Base-by-base conservation (phyloP, 1,139 yeast species). In the Protomyces arabidopsidicola region DNA sequence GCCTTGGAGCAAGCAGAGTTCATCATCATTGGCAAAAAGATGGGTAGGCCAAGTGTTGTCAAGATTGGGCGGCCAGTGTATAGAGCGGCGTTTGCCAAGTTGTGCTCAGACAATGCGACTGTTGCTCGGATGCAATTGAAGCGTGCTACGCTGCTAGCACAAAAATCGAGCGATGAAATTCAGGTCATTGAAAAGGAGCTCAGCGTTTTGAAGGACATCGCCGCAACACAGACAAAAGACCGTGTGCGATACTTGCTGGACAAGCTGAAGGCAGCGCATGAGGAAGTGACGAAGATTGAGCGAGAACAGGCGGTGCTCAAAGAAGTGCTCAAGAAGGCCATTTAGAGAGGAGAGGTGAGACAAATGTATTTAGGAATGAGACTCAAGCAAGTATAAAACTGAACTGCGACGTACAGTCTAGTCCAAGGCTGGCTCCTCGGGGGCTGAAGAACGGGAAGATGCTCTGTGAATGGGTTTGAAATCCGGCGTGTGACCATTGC, bases 21-120 rank as follows among this genome's bases (percentile, higher is more conserved):
- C 72, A 81, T 93, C 51, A 75, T 86, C 1, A 80, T 90, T 61
- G 78, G 81, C 45, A 81, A 89, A 20, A 42, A 42, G 61, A 67
- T 65, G 57, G 68, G 98, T 18, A 81, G 91, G 16, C 76, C 90
- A 45, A 77, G 79, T 58, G 81, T 82, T 6, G 82, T 93, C 38
- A 75, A 77, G 42, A 89, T 95, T 0, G 96, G 97, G 0, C 85
- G 91, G 71, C 98, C 98, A 1, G 77, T 93, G 27, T 91, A 79
- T 73, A 82, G 82, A 67, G 90, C 93, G 0, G 97, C 98, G 0
- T 93, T 93, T 76, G 73, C 78, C 64, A 81, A 82, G 65, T 78
- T 93, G 71, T 80, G 85, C 3, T 71, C 77, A 0, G 93, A 90
- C 72, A 71, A 77, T 16, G 80, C 81, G 45, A 76, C 88, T 10